Evolutionary conservation across 73 alveolate species (phyloP), one percentile per base, ranked within the genome.

Genomic region (Symbiodinium pilosum): DNA sequence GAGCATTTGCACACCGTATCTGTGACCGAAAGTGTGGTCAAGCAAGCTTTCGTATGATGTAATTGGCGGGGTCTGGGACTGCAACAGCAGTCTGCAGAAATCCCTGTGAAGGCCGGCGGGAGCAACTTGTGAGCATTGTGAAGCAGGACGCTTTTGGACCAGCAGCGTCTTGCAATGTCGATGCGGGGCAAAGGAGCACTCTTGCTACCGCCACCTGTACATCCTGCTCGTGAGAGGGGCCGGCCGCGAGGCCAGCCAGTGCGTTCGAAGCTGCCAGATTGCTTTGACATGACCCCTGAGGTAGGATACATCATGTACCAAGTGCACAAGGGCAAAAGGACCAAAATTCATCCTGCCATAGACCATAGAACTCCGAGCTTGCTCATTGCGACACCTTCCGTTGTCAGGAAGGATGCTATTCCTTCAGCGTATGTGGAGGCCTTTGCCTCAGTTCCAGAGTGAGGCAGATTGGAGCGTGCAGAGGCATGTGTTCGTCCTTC

Each of bases 231-330:
- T 38, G 38, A 20, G 81, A 24, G 81, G 30, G 81, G 81, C 12
- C 81, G 81, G 38, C 30, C 81, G 39, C 34, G 81, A 64, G 81
- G 81, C 81, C 2, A 9, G 0, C 39, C 81, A 47, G 21, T 47
- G 59, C 21, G 6, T 47, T 47, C 59, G 6, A 14, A 47, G 59
- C 6, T 47, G 21, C 14, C 21, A 47, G 59, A 47, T 9, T 47
- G 59, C 21, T 14, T 47, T 6, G 14, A 14, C 14, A 6, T 47
- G 6, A 6, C 21, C 59, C 59, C 59, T 47, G 6, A 91, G 97
- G 97, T 47, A 68, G 97, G 97, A 28, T 91, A 91, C 42, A 71
- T 91, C 88, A 91, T 91, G 97, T 71, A 68, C 89, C 97, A 91
- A 20, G 97, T 91, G 77, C 97, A 91, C 83, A 91, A 91, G 97